phyloP scores from a whole-genome alignment of 345 rosid species.

The Eucalyptus decipiens region DNA sequence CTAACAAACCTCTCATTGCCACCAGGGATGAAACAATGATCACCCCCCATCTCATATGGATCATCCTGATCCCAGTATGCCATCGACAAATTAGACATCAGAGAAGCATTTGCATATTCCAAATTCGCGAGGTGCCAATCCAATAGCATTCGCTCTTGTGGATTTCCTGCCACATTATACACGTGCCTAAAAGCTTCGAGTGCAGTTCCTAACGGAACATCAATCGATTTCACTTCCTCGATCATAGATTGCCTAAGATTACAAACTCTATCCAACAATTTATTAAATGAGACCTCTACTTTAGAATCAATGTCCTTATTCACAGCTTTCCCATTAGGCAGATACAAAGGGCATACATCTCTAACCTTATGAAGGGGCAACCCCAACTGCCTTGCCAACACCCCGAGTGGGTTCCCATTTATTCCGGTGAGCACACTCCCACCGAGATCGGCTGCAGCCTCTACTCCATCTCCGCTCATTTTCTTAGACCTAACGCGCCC shows the following conservation, averaged over 20 bases:
- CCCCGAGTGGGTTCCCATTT: slow-evolving; percentile 91
- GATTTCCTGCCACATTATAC: slow-evolving; percentile 70
- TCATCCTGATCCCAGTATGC: slow-evolving; percentile 99
- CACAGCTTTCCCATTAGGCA: slow-evolving; percentile 68
- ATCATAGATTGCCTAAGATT: slow-evolving; percentile 95
- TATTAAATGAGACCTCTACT: slow-evolving; percentile 76
- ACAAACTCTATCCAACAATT: slow-evolving; percentile 84
- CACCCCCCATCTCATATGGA: slow-evolving; percentile 98
- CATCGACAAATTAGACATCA: slow-evolving; percentile 86
- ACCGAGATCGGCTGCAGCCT: slow-evolving; percentile 80
- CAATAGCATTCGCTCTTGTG: slow-evolving; percentile 73
- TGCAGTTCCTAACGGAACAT: slow-evolving; percentile 78
- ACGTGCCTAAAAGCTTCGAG: slow-evolving; percentile 75
- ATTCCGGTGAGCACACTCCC: slow-evolving; percentile 97
- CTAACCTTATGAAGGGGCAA: slow-evolving; percentile 96
- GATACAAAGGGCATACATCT: slow-evolving; percentile 86
- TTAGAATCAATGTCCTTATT: slow-evolving; percentile 71
- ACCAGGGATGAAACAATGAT: slow-evolving; percentile 94
- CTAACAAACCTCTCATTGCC: slow-evolving; percentile 82
- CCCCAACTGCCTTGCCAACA: slow-evolving; percentile 77
- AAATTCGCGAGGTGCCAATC: slow-evolving; percentile 95
- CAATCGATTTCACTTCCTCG: slow-evolving; percentile 82
- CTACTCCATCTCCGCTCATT: slow-evolving; percentile 69
- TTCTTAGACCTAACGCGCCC: slow-evolving; percentile 82
- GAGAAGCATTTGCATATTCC: slow-evolving; percentile 89